phyloP scores from a whole-genome alignment of 306 rosid genomes.

The Quercus alba region DNA sequence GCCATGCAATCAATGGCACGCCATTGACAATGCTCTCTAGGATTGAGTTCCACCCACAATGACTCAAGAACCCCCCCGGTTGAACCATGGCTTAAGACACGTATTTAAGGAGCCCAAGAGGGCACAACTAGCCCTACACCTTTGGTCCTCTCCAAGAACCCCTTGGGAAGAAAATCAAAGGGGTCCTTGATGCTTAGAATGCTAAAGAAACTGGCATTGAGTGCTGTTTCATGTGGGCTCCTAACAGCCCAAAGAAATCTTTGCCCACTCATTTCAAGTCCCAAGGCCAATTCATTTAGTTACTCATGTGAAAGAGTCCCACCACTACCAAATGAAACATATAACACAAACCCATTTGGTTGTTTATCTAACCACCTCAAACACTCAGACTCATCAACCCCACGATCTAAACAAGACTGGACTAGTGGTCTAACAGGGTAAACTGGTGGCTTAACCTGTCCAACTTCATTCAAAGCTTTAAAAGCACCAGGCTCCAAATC shows the following conservation, averaged over 20 bases:
- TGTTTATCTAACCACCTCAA: too few species aligned
- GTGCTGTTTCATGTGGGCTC: too few species aligned
- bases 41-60: not conserved
- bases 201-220: not conserved
- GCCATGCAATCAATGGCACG: not conserved
- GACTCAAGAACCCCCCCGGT: not conserved
- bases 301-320: too few species aligned
- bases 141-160: not conserved
- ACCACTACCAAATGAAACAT: too few species aligned
- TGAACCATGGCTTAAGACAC: not conserved
- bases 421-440: too few species aligned
- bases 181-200: not conserved
- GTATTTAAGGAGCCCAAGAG: not conserved
- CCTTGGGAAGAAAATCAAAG: not conserved
- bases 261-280: too few species aligned
- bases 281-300: too few species aligned
- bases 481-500: constrained; percentile 17
- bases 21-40: not conserved
- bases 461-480: constrained; percentile 10
- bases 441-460: not conserved
- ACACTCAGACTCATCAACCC: too few species aligned
- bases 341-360: too few species aligned
- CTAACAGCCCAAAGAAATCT: too few species aligned
- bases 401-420: too few species aligned
- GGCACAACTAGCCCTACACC: not conserved